Base-by-base conservation (phyloP, 495 filamentous ascomycete species). In the Astrothelium macrocarpum region DNA sequence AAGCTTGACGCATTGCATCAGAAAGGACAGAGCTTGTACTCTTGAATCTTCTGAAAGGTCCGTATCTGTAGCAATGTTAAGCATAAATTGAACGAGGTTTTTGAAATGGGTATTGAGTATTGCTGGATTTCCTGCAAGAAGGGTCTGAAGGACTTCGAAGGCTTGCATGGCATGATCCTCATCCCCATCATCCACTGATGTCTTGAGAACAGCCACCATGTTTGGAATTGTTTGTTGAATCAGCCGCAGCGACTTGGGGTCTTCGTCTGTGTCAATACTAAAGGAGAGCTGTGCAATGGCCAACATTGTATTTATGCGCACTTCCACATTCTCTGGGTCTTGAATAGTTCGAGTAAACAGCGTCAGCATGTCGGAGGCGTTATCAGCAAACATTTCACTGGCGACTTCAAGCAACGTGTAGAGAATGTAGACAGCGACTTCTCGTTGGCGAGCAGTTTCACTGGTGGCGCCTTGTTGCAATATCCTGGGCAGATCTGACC, bases 101-200 rank as follows among this genome's bases (percentile, higher is more conserved):
- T 87, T 88, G 74, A 99, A 91, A 76, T 96, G 91, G 39, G 81
- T 79, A 64, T 85, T 88, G 29, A 97, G 77, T 32, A 97, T 80
- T n/a, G 87, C 82, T 28, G 87, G 85, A 70, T 97, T 92, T 72
- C 89, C 95, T 64, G 90, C 90, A 32, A 98, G 81, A 64, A 97
- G 83, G 34, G 90, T 96, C 77, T 98, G 95, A 82, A 98, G 96
- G 60, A 97, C 92, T 74, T 98, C 94, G 70, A 98, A 98, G 5
- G 87, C 87, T 70, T 93, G 88, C 75, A 90, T 88, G 59, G 87
- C 83, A 65, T 86, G 87, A 67, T 95, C 92, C 65, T 96, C 93
- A 70, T 97, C 87, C 10, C 84, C 81, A 32, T 81, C 79, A 67
- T 88, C 82, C 61, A 97, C 85, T 26, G 88, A 83, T 56, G 85